Base-by-base conservation (phyloP, 228 moss, liverwort and hornwort genomes). In the Sphagnum fallax region DNA sequence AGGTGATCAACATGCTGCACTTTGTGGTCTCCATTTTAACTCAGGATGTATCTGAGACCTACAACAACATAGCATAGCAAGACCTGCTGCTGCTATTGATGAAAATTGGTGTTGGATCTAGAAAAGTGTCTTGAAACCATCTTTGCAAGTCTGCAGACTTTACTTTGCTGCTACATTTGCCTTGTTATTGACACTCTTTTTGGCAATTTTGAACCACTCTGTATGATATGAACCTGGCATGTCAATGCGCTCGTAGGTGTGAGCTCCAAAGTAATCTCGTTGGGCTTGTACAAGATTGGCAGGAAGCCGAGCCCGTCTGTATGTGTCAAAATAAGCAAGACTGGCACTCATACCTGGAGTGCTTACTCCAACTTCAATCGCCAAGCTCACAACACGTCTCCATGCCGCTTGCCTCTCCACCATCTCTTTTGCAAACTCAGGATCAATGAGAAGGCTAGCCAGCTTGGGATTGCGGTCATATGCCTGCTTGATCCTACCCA, bases 201-300 rank as follows among this genome's bases (percentile, higher is more conserved):
- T 80, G 0, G 83, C 70, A 53, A 86, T 94, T 67, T 94, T 94
- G 74, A 87, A 94, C 94, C 94, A 94, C 64, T 91, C 88, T 2
- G 91, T 91, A 70, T 94, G 94, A 66, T 66, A 86, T 4, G 75
- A 6, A 2, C 87, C 94, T 0, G 72, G 67, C 82, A 69, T 81
- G 61, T 94, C 94, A 0, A 71, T 55, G 7, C 94, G 89, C 80
- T 94, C 94, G 32, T 89, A 94, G 0, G 94, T 94, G 49, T 94
- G 94, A 6, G 94, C 91, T 32, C 94, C 94, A 52, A 94, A 94
- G 71, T 94, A 94, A 49, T 94, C 94, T 7, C 94, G 78, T 73
- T 94, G 94, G 13, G 93, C 93, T 79, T 94, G 94, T 69, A 94
- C 78, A 0, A 94, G 83, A 53, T 94, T 94, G 0, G 94, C 94